Percentiles rank a stretch among this genome's conserved stretches.
phyloP scores from a whole-genome alignment of 2,329 filamentous ascomycete genomes.

The Pseudocercospora cruenta region DNA sequence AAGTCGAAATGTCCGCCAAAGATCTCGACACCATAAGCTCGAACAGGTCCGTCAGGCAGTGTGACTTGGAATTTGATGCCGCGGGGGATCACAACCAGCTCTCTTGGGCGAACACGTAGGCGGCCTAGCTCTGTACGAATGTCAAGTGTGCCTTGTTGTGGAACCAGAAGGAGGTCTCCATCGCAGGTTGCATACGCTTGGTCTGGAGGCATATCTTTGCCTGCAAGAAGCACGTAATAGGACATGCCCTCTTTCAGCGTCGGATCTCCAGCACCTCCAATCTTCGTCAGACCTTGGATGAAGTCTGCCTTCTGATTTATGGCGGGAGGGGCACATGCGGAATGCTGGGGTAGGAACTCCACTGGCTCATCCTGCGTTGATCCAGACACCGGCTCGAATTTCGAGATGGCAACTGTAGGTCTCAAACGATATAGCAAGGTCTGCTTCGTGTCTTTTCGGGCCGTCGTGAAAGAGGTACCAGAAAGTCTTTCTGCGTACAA shows the following conservation, averaged over 20 bases:
- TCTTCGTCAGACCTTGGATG: slow-evolving; percentile 69
- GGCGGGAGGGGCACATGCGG: slow-evolving; percentile 78
- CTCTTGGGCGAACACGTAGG: slow-evolving; percentile 66
- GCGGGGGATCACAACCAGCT: slow-evolving; percentile 68
- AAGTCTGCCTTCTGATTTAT: slow-evolving; percentile 69
- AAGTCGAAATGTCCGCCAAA: slow-evolving; percentile 67
- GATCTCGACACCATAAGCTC: slow-evolving; percentile 69
- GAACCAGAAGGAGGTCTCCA: slow-evolving; percentile 68
- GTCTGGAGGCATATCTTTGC: slow-evolving; percentile 71
- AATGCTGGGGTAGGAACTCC: slow-evolving; percentile 76
- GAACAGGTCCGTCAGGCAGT: slow-evolving; percentile 61
- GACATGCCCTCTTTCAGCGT: slow-evolving; percentile 79
- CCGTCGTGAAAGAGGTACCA: slow-evolving; percentile 62
- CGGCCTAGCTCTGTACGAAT: slow-evolving; percentile 71
- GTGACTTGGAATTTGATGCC: slow-evolving; percentile 68
- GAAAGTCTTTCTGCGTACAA: slow-evolving; percentile 75
- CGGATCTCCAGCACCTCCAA: slow-evolving; percentile 79
- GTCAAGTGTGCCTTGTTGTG: slow-evolving; percentile 65
- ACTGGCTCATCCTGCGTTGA: slow-evolving; percentile 45
- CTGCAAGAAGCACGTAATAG: slow-evolving; percentile 78
- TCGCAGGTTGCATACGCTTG: slow-evolving; percentile 82
- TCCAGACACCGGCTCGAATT: slow-evolving; percentile 55
- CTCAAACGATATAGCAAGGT: slow-evolving; percentile 62
- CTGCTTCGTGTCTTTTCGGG: slow-evolving; percentile 59
- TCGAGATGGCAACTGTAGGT: slow-evolving; percentile 60